phyloP scores from a whole-genome alignment of 257 asterid species.

The Mentha longifolia region DNA sequence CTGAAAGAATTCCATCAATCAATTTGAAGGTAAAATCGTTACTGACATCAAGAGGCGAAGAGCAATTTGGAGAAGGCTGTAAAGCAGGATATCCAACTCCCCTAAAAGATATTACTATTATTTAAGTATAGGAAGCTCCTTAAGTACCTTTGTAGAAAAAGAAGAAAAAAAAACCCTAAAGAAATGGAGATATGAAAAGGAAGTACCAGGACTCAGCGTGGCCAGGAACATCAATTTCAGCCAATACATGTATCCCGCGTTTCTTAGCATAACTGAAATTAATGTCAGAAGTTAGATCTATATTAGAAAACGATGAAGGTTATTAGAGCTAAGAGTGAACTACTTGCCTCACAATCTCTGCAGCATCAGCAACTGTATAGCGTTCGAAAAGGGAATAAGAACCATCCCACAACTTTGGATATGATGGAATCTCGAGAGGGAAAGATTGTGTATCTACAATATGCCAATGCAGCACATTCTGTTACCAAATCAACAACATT shows the following conservation, averaged over 20 bases:
- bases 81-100: constrained; percentile 84
- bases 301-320: background rate
- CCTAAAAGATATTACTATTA: constrained; percentile 42
- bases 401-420: constrained; percentile 85
- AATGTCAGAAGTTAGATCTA: constrained; percentile 21
- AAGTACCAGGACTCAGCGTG: constrained; percentile 82
- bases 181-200: background rate
- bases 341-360: constrained; percentile 82
- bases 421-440: constrained; percentile 87
- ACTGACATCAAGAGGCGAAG: constrained; percentile 89
- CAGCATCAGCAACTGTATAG: constrained; percentile 77
- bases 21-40: constrained; percentile 76
- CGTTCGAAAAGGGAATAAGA: constrained; percentile 70
- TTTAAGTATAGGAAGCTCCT: background rate
- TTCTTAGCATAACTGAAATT: constrained; percentile 70
- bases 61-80: constrained; percentile 77
- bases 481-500: constrained; percentile 17
- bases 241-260: constrained; percentile 80
- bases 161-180: too few relatives aligned
- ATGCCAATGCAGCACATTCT: constrained; percentile 99
- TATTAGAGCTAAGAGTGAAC: constrained; percentile 14
- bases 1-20: constrained; percentile 85
- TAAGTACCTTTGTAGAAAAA: background rate
- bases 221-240: constrained; percentile 93
- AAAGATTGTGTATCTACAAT: constrained; percentile 91